Evolutionary conservation across 805 yeast species (phyloP), one percentile per base, ranked within the genome.

Genomic region (Myxozyma kluyveri): DNA sequence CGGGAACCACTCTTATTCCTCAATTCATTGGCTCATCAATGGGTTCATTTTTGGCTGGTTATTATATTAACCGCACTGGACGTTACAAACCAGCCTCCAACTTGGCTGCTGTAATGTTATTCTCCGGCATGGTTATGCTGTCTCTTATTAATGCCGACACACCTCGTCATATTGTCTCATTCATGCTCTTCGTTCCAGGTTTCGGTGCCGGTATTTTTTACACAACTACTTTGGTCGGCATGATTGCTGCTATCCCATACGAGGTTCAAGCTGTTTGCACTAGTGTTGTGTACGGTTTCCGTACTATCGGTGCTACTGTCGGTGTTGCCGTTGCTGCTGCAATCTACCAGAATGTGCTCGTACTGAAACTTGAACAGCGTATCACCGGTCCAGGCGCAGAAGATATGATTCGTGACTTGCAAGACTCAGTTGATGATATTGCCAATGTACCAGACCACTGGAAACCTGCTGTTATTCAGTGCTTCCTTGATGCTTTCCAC

Each of bases 241-340:
- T 88, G 69, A 83, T 88, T 47, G 82, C 93, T 0, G 80, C 93
- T 0, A 91, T 84, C 2, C 82, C 84, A 4, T 65, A 72, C 21
- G 75, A 77, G 49, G 77, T 74, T 61, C 96, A 88, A 67, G 96
- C 96, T 0, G 77, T 88, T 21, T 84, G 90, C 3, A 89, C 96
- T 0, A 85, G 95, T 0, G 86, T 90, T 51, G 95, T 87, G 63
- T 89, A 89, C 66, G 89, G 90, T 0, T 88, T 86, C 71, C 75
- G 95, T 63, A 82, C 93, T 5, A 83, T 88, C 1, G 95, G 95
- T 0, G 83, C 90, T 12, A 85, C 93, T 0, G 68, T 87, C 42
- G 95, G 95, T 33, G 88, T 87, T 17, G 74, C 90, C 1, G 63
- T 78, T 17, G 80, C 82, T 2, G 71, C 80, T 39, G 80, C 83